Evolutionary conservation across 805 yeast genomes (phyloP), one percentile per base, ranked within the genome.

Genomic region (Candida suzukii): DNA sequence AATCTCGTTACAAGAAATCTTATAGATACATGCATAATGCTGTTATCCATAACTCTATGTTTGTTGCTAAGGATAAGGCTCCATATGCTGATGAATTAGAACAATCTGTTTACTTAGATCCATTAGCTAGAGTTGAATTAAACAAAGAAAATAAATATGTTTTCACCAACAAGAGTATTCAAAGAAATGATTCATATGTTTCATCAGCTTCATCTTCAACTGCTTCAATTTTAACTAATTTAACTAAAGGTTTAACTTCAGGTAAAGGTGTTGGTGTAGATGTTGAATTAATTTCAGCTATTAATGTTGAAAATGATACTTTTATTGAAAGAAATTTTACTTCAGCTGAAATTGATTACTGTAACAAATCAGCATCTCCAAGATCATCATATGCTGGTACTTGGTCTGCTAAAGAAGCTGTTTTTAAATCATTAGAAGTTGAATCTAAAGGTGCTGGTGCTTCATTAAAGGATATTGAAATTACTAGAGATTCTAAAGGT

Each of bases 401-500:
- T 35, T 93, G 99, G 99, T 87, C 96, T 25, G 99, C 99, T 35
- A 93, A 93, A 69, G 99, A 93, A 70, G 99, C 99, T 34, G 97
- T 90, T 28, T 93, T 93, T 81, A 93, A 93, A 71, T 86, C 96
- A 17, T 72, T 93, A 58, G 90, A 93, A 46, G 95, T 87, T 47
- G 75, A 76, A 57, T 80, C 95, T 37, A 77, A 80, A 60, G 99
- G 99, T 45, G 96, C 91, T 14, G 99, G 98, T 46, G 98, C 99
- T 30, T 73, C 95, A 27, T 74, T 93, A 68, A 78, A 75, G 61
- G 96, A 88, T 46, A 95, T 93, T 65, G 98, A 91, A 69, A 86
- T 93, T 54, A 54, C 70, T 24, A 82, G 91, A 56, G 81, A 75
- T 49, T 51, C 67, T 38, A 79, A 78, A 42, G 90, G 90, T 41